A percentile compares a stretch with the other conserved stretches of the same genome.
Evolutionary conservation across 805 yeast species (phyloP).

Genomic region (Lipomyces anomalus): DNA sequence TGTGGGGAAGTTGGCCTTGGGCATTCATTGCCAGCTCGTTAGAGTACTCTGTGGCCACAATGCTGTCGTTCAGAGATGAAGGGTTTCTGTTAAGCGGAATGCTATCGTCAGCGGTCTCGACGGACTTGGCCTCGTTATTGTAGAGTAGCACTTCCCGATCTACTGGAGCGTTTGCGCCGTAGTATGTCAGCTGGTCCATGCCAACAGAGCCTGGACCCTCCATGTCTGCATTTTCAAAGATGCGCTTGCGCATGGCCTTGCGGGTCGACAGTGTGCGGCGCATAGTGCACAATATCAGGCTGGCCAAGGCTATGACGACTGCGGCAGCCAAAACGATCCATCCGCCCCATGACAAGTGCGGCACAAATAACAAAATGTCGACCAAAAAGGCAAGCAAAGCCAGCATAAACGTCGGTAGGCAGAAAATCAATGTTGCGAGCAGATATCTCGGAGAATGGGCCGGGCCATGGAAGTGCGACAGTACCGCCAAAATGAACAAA

Average conservation of each 20-base stretch:
- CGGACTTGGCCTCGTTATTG: conserved; percentile 13
- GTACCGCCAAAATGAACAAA: conserved; percentile 39
- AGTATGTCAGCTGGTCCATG: conserved; percentile 15
- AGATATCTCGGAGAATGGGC: conserved; percentile 41
- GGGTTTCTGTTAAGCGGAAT: not conserved
- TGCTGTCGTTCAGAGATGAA: too few relatives aligned
- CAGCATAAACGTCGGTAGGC: conserved; percentile 63
- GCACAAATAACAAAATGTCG: conserved; percentile 72
- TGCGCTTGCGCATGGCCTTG: conserved; percentile 26
- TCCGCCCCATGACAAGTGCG: conserved; percentile 73
- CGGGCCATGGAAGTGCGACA: conserved; percentile 38
- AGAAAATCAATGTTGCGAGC: conserved; percentile 49
- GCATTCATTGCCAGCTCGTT: too few relatives aligned
- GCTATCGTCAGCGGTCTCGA: not conserved
- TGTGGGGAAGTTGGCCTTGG: too few relatives aligned
- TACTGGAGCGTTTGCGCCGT: not conserved
- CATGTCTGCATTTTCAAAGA: conserved; percentile 11
- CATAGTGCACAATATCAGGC: conserved; percentile 64
- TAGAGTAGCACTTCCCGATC: conserved; percentile 17
- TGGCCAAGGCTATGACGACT: conserved; percentile 54
- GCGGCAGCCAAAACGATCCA: conserved; percentile 76
- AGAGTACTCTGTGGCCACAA: too few relatives aligned
- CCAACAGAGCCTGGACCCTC: conserved; percentile 10
- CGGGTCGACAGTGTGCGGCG: conserved; percentile 54
- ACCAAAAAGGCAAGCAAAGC: conserved; percentile 71